Base-by-base conservation (phyloP, 352 stramenopile genomes). In the Pythium plurisporium region DNA sequence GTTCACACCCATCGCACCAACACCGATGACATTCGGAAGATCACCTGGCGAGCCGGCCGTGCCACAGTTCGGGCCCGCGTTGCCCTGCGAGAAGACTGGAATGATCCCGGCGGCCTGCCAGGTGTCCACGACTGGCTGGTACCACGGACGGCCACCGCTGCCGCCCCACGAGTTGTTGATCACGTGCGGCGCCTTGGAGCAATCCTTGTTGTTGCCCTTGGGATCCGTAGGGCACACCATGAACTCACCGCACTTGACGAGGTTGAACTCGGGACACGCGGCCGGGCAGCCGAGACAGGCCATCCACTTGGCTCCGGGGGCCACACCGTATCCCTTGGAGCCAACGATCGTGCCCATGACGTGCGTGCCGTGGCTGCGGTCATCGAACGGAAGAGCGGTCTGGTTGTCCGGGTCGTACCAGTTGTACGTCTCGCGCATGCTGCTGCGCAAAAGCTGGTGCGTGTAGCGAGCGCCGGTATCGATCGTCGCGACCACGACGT, bases 31-130 rank as follows among this genome's bases (percentile, higher is more conserved):
- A 38, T 64, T 60, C 15, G 49, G 29, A 29, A 63, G 69, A 19
- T 64, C 56, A 17, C 54, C 59, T 4, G 67, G 67, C 15, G 61
- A 56, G 14, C n/a, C 59, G 11, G 37, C 19, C 12, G 63, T 72
- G 42, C 41, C 60, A 36, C 67, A 74, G 4, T 45, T 49, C 2
- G 67, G 63, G 5, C 67, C 63, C 33, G 11, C 34, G 46, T 71
- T 74, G 34, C 63, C 59, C 47, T 67, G 64, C 1, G 67, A 23
- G 40, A 74, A 71, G 33, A 74, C 54, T 0, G 67, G 67, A 20
- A 64, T 67, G 47, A 74, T 74, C 14, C 57, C 63, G 15, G 63
- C 67, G 17, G 48, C 37, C 15, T 23, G 31, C 59, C 62, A 69
- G 4, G 60, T 63, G 5, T 22, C n/a, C 12, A 74, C 53, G 12